These are phyloP conservation scores for Amanita inopinata DNA, from an alignment of 768 basidiomycete species.

Conservation along the genomic window DNA sequence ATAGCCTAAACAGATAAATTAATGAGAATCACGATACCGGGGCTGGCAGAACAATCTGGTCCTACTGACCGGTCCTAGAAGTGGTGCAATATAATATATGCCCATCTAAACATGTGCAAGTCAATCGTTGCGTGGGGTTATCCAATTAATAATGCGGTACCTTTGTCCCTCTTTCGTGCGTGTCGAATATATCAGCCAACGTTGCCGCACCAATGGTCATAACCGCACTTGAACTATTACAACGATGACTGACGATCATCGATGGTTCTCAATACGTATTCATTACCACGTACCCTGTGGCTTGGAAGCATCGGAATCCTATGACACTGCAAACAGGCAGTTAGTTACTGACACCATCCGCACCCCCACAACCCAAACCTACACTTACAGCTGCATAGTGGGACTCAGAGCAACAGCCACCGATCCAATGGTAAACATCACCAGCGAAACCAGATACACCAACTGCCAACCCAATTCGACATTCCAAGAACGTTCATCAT, in stretches of 20 bases:
- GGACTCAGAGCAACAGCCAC: conserved; percentile 46
- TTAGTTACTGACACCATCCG: not conserved
- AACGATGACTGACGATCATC: conserved; percentile 10
- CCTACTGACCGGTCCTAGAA: conserved; percentile 50
- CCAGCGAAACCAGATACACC: conserved; percentile 44
- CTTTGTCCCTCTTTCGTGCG: conserved; percentile 62
- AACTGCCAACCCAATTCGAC: conserved; percentile 18
- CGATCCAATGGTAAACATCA: conserved; percentile 45
- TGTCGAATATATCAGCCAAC: conserved; percentile 70
- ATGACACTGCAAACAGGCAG: conserved; percentile 35
- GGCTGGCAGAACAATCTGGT: not conserved
- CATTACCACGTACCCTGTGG: conserved; percentile 30
- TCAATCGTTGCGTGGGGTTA: not conserved
- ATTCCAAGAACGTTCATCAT: not conserved
- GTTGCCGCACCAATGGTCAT: conserved; percentile 69
- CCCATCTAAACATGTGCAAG: conserved; percentile 51
- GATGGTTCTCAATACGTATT: no score
- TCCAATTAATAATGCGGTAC: conserved; percentile 14
- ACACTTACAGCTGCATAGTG: conserved; percentile 36
- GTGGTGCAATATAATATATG: conserved; percentile 69
- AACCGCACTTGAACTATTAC: conserved; percentile 50
- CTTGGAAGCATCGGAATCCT: conserved; percentile 62
- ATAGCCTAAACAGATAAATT: no score
- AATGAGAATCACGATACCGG: no score
- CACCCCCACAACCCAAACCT: not conserved